Evolutionary conservation across 441 rosid genomes (phyloP).

Genomic region (Adansonia grandidieri): DNA sequence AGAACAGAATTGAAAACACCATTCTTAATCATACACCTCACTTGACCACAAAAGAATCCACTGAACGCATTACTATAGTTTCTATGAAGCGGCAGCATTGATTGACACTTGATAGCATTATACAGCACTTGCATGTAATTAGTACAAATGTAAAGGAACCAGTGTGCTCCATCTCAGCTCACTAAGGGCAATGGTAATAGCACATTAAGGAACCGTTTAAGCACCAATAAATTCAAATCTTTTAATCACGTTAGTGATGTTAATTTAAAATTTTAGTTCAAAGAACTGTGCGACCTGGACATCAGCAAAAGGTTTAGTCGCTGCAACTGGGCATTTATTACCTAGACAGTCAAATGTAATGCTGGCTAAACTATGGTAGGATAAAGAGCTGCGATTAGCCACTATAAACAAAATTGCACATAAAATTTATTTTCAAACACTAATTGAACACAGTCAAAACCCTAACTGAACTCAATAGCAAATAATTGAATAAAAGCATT

Average conservation of each 20-base stretch:
- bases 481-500: not conserved
- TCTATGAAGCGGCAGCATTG: not conserved
- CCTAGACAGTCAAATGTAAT: not conserved
- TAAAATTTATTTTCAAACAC: not conserved
- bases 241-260: not conserved
- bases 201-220: slow-evolving; percentile 11
- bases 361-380: not conserved
- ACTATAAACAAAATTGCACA: not conserved
- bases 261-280: not conserved
- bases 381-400: not conserved
- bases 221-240: not conserved
- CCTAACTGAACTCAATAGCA: slow-evolving; percentile 16
- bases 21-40: not conserved
- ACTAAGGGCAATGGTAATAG: not conserved
- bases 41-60: not conserved
- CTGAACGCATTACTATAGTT: not conserved
- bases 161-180: not conserved
- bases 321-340: not conserved
- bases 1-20: not conserved
- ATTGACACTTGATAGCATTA: not conserved
- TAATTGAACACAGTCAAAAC: slow-evolving; percentile 12
- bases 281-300: not conserved
- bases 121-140: not conserved
- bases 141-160: not conserved
- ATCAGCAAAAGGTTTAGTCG: not conserved